Evolutionary conservation across 768 basidiomycete genomes (phyloP).

Genomic region (Boletus rubescentipes): DNA sequence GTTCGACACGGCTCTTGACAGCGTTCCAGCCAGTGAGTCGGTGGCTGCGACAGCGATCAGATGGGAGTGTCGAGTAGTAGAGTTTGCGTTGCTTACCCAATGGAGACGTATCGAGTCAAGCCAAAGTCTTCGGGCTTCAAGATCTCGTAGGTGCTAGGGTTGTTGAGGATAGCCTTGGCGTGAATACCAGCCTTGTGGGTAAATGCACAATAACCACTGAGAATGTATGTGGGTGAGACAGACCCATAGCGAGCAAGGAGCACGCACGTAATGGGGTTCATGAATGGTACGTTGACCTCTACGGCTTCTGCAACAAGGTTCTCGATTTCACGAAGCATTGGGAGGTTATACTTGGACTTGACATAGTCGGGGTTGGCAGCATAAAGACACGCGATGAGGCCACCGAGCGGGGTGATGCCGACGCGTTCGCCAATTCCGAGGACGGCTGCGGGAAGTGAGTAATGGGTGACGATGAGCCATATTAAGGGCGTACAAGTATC

Average conservation of each 20-base stretch:
- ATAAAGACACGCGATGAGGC: slow-evolving; percentile 94
- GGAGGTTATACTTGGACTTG: slow-evolving; percentile 98
- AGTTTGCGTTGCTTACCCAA: slow-evolving; percentile 55
- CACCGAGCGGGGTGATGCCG: slow-evolving; percentile 97
- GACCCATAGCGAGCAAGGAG: neutral
- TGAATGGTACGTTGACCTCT: slow-evolving; percentile 96
- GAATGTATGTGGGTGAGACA: neutral
- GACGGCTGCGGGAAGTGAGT: slow-evolving; percentile 53
- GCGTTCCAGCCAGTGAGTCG: slow-evolving; percentile 99
- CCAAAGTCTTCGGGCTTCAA: slow-evolving; percentile 99
- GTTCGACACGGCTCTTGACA: slow-evolving; percentile 98
- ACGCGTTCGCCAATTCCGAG: slow-evolving; percentile 99
- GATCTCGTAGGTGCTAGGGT: slow-evolving; percentile 99
- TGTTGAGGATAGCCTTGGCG: slow-evolving; percentile 99
- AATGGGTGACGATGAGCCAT: neutral
- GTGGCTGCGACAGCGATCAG: slow-evolving; percentile 50
- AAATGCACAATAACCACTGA: slow-evolving; percentile 97
- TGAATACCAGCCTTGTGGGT: slow-evolving; percentile 99
- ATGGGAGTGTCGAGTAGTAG: neutral
- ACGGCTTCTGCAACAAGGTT: slow-evolving; percentile 99
- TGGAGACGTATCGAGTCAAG: slow-evolving; percentile 95
- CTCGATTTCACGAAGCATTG: slow-evolving; percentile 97
- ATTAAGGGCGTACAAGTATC: slow-evolving; percentile 74
- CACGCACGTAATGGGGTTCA: slow-evolving; percentile 86
- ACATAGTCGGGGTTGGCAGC: slow-evolving; percentile 98